Base-by-base conservation (phyloP, 768 basidiomycete genomes). In the Mrakia frigida region DNA sequence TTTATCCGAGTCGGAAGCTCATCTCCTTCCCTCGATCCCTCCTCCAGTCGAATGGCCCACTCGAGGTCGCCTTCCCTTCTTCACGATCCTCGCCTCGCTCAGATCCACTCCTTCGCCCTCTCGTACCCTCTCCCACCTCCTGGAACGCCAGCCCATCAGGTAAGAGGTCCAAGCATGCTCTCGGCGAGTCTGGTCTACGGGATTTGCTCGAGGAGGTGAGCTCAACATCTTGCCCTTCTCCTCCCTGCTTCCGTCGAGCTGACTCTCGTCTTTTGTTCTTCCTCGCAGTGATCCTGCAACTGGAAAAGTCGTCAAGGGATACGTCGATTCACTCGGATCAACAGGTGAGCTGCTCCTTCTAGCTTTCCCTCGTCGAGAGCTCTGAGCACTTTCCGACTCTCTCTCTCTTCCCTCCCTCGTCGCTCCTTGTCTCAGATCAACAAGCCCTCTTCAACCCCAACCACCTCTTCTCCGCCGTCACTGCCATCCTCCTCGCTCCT, bases 281-380 rank as follows among this genome's bases (percentile, higher is more conserved):
- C 18, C 18, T 7, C 60, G 23, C 21, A 65, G 60, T 18, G 76
- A 77, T 25, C 63, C 71, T 9, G 33, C 52, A 6, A 77, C 70
- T 13, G 76, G 76, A 33, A 73, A 67, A 37, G 71, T 77, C 76
- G 61, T 71, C 41, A 77, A 77, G 53, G 76, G 76, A 11, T 77
- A 77, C 70, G 63, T 77, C 2, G 74, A 75, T 56, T 63, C 76
- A 3, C 56, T 61, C 31, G 35, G 70, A 21, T 56, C 52, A 28
- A 68, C 65, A 35, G 63, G 63, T 65, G 31, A 31, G 63, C 37
- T 6, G 14, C 37, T 33, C 31, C 6, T 23, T 31, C 33, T 1
- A 14, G n/a, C n/a, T n/a, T n/a, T n/a, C n/a, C n/a, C n/a, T n/a
- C n/a, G n/a, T n/a, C 16, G 35, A 35, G 33, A 21, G 4, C 63